Base-by-base conservation (phyloP, 1,284 basidiomycete species). In the Microbotryomycetes sp. region DNA sequence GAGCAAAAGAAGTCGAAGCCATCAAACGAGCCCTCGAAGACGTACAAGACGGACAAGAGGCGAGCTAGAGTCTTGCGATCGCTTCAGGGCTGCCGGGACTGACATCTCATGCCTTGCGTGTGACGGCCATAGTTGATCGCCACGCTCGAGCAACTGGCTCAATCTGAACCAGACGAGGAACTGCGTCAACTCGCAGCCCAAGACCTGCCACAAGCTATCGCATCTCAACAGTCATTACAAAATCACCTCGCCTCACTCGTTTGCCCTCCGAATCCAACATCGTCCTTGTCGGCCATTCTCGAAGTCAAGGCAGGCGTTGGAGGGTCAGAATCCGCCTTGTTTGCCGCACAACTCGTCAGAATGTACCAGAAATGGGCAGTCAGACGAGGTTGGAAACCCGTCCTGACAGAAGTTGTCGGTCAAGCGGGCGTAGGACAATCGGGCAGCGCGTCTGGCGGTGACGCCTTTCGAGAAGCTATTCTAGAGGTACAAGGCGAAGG, bases 251-350 rank as follows among this genome's bases (percentile, higher is more conserved):
- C 89, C 0, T 62, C 79, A 0, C 78, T 89, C 4, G 81, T 97
- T 57, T 79, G 91, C 0, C 89, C 89, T 0, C 77, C 83, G 0
- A 85, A 87, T 0, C 71, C 80, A 6, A 87, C 88, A 0, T 76
- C 80, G 0, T 74, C 81, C 1, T 77, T 90, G 21, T 87, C 88
- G 3, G 88, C 89, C 0, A 79, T 97, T 57, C 77, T 98, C 59
- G 94, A 97, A 69, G 78, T 98, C 31, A 93, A 94, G 70, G 84
- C 91, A 0, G 96, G 92, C 3, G 91, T 94, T 0, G 96, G 94
- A 0, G 94, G 94, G 0, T 85, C 86, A 4, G 94, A 98, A 75
- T 82, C 92, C 0, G 83, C 84, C 5, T 79, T 97, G 0, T 98
- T 97, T 71, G 80, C 88, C 0, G 81, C 79, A 1, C 87, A 94